Evolutionary conservation across 2,329 filamentous ascomycete species (phyloP).

Genomic region (Grosmannia serpens): DNA sequence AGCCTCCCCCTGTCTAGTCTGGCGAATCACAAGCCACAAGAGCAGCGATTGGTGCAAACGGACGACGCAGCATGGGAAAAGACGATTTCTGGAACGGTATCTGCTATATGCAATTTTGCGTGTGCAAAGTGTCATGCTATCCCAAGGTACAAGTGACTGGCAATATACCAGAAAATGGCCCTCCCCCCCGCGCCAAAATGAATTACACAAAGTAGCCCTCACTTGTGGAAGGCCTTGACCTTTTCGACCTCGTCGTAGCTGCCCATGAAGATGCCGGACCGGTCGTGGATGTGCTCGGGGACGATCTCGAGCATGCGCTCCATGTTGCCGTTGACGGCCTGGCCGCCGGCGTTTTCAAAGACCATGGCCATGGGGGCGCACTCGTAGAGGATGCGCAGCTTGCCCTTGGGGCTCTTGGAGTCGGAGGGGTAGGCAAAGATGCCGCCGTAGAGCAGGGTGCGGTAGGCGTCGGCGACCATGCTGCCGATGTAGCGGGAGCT

Average conservation of each 20-base stretch:
- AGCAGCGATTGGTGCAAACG: too few species aligned
- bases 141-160: too few species aligned
- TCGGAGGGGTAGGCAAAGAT: conserved; percentile 97
- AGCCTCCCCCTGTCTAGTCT: too few species aligned
- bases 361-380: conserved; percentile 98
- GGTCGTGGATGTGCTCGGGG: conserved; percentile 89
- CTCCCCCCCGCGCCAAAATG: too few species aligned
- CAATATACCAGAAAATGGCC: too few species aligned
- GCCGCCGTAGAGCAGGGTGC: conserved; percentile 87
- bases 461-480: conserved; percentile 98
- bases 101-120: too few species aligned
- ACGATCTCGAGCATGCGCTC: conserved; percentile 77
- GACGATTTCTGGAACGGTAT: too few species aligned
- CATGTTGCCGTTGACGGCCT: conserved; percentile 88
- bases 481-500: conserved; percentile 89
- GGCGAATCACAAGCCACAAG: too few species aligned
- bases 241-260: conserved; percentile 93
- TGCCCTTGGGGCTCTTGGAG: conserved; percentile 97
- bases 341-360: conserved; percentile 93
- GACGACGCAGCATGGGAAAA: too few species aligned
- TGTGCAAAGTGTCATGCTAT: too few species aligned
- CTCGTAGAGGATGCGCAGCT: conserved; percentile 94
- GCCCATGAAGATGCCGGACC: conserved; percentile 90
- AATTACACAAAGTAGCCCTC: too few species aligned
- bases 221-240: conserved; percentile 72